Evolutionary conservation across 805 yeast species (phyloP), one percentile per base, ranked within the genome.

Genomic region (Yarrowia sp.): DNA sequence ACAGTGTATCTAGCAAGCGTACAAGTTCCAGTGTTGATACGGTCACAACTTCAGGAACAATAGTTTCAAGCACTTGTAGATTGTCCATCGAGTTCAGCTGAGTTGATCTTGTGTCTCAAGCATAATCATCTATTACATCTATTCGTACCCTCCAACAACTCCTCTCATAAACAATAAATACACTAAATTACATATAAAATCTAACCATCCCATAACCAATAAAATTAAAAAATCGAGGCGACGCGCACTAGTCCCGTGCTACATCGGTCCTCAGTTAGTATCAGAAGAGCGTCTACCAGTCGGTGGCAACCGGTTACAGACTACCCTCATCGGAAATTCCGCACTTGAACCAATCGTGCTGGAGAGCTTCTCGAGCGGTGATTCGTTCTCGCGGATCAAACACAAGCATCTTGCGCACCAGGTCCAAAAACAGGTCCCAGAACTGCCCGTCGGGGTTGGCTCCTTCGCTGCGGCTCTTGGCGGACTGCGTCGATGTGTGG

Each of bases 341-440:
- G 30, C 53, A 56, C 39, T 52, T 53, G 76, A 96, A 87, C 90
- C 97, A 95, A 58, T 91, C 92, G 76, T 91, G 97, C 69, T 83
- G 82, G 71, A 91, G 81, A 0, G 96, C 95, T 70, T 89, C 88
- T 69, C 83, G 84, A 5, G 94, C 96, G 1, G 91, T 85, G 66
- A 90, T 86, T 71, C 97, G 81, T 73, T 87, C 82, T 2, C 81
- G 75, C 1, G 97, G 96, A 74, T 91, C 91, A 72, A 87, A 88
- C 36, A 84, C 86, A 70, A 91, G 84, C 73, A 91, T 81, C 71
- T 83, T 83, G 69, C 83, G 84, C 70, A 90, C 79, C 72, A 91
- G 80, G 76, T 91, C 96, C 64, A 83, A 79, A 76, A 92, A 92
- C 77, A 84, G 84, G 81, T 85, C 89, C 97, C 98, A 93, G 77